phyloP scores from a whole-genome alignment of 495 filamentous ascomycete species.

The Hypoxylon intermedium region DNA sequence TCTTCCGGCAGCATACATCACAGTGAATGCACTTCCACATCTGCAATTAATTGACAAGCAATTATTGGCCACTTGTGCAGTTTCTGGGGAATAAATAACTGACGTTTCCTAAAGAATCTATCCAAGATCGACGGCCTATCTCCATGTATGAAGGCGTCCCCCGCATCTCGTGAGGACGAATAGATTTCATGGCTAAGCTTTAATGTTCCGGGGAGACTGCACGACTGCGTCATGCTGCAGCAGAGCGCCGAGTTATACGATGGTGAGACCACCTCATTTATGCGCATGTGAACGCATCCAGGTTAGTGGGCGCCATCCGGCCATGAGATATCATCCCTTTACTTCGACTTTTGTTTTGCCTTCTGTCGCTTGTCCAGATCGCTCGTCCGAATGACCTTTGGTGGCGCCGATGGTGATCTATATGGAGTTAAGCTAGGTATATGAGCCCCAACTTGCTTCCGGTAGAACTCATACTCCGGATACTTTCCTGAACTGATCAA shows the following conservation, averaged over 20 bases:
- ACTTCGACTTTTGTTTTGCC: slow-evolving; percentile 46
- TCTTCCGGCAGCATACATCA: slow-evolving; percentile 20
- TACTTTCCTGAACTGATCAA: slow-evolving; percentile 81
- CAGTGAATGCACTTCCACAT: slow-evolving; percentile 9
- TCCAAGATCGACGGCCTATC: slow-evolving; percentile 21
- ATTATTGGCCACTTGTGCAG: slow-evolving; percentile 22
- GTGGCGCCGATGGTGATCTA: slow-evolving; percentile 36
- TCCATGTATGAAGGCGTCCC: slow-evolving; percentile 13
- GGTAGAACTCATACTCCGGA: slow-evolving; percentile 85
- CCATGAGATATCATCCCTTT: slow-evolving; percentile 7
- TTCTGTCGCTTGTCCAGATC: slow-evolving; percentile 52
- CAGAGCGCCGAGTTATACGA: slow-evolving; percentile 11
- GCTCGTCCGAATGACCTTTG: slow-evolving; percentile 56
- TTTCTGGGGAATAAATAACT: slow-evolving; percentile 31
- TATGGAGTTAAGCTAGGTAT: slow-evolving; percentile 65
- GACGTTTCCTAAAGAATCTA: slow-evolving; percentile 2
- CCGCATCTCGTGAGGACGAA: slow-evolving; percentile 23
- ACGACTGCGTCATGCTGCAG: slow-evolving; percentile 33
- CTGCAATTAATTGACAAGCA: slow-evolving; percentile 11
- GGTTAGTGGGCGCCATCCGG: slow-evolving; percentile 10
- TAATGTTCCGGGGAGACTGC: slow-evolving; percentile 12
- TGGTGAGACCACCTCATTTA: slow-evolving; percentile 7
- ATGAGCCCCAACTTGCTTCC: slow-evolving; percentile 80
- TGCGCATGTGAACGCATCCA: slow-evolving; percentile 20
- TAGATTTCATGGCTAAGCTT: slow-evolving; percentile 21